A percentile compares a stretch with the other conserved stretches of the same genome.
Evolutionary conservation across 2,329 filamentous ascomycete genomes (phyloP).

Genomic region (Exserohilum turcica): DNA sequence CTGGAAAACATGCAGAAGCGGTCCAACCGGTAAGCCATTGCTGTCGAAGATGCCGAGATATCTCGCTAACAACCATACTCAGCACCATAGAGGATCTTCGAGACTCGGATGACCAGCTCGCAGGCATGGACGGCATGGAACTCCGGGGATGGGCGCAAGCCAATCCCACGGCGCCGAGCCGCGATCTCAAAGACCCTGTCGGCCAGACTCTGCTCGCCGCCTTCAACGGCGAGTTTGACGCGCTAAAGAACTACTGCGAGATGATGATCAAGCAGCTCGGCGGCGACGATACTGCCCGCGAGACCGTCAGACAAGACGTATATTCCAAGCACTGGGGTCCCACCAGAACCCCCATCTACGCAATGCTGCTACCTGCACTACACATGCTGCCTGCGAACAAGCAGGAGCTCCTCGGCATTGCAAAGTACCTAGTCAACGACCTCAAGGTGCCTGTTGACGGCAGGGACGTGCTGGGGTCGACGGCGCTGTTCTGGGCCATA

Average conservation of each 20-base stretch:
- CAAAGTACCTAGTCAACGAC: conserved; percentile 15
- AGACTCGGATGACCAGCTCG: conserved; percentile 15
- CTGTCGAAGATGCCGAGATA: neutral
- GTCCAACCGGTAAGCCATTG: conserved; percentile 3
- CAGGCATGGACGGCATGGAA: conserved; percentile 22
- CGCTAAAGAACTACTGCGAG: conserved; percentile 7
- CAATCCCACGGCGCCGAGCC: conserved; percentile 13
- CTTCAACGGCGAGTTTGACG: conserved; percentile 1
- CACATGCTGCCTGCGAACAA: conserved; percentile 6
- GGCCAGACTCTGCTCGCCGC: conserved; percentile 14
- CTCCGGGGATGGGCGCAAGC: conserved; percentile 17
- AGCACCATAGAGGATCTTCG: conserved; percentile 16
- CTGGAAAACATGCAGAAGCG: conserved; percentile 19
- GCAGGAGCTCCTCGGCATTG: conserved; percentile 8
- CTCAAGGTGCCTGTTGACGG: conserved; percentile 19
- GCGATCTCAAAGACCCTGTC: conserved; percentile 18
- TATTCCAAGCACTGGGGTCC: conserved; percentile 21
- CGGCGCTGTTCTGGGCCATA: conserved; percentile 22
- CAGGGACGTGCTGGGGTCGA: conserved; percentile 16
- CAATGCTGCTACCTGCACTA: conserved; percentile 15
- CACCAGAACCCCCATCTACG: conserved; percentile 15
- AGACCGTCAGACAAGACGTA: conserved; percentile 13
- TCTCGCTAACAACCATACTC: neutral
- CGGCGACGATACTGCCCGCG: conserved; percentile 6
- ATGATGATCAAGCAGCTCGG: conserved; percentile 9